These are phyloP conservation scores for Deuterostichococcus epilithicus DNA, from an alignment of 139 green algal species.

Conservation along the genomic window DNA sequence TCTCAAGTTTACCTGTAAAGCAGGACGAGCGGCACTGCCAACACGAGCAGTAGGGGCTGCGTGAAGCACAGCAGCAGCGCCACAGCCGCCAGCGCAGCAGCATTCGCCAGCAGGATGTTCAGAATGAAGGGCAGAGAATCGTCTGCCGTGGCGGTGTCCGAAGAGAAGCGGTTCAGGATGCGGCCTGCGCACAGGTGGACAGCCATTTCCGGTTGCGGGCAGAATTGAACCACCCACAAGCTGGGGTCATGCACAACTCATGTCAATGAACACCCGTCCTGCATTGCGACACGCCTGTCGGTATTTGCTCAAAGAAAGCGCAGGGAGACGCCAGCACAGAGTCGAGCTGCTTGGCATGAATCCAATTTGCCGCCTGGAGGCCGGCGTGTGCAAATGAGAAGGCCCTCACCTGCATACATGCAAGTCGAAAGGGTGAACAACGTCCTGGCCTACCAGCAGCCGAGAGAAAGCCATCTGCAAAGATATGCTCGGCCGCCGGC, in stretches of 20 bases:
- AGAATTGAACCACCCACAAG: too few relatives aligned
- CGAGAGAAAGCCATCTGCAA: too few relatives aligned
- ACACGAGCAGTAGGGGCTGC: slow-evolving; percentile 53
- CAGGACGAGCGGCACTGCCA: slow-evolving; percentile 52
- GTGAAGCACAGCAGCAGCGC: slow-evolving; percentile 57
- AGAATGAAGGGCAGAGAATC: slow-evolving; percentile 86
- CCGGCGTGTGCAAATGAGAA: slow-evolving; percentile 81
- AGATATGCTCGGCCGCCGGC: slow-evolving; percentile 3
- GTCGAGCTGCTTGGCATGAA: slow-evolving; percentile 58
- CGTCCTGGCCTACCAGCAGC: too few relatives aligned
- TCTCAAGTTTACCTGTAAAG: slow-evolving; percentile 49
- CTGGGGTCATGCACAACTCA: too few relatives aligned
- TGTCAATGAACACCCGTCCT: too few relatives aligned
- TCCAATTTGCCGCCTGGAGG: slow-evolving; percentile 49
- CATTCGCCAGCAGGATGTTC: slow-evolving; percentile 86
- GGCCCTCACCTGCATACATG: slow-evolving; percentile 59
- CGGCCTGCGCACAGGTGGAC: slow-evolving; percentile 11
- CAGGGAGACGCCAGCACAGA: slow-evolving; percentile 47
- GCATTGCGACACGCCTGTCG: slow-evolving; percentile 28
- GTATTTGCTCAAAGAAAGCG: slow-evolving; percentile 51
- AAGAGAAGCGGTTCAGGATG: slow-evolving; percentile 83
- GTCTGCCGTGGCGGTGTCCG: slow-evolving; percentile 72
- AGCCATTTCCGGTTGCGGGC: too few relatives aligned
- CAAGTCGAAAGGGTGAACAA: too few relatives aligned
- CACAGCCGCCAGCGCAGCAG: slow-evolving; percentile 26